These are phyloP conservation scores for Candida hungchunana DNA, from an alignment of 805 yeast genomes.

Conservation along the genomic window DNA sequence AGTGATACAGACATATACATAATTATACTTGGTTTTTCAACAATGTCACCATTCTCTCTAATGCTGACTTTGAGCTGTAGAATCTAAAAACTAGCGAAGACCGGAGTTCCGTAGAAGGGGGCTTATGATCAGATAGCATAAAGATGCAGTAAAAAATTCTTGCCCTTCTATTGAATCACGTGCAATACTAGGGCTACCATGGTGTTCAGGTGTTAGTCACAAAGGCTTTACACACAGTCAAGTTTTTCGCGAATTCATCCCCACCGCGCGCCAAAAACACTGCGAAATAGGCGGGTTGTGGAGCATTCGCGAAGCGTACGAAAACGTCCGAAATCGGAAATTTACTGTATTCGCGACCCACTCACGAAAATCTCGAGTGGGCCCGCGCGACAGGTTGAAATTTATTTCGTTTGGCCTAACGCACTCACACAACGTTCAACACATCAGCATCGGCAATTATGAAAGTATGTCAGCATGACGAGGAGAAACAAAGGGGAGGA, in stretches of 20 bases:
- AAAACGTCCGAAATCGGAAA: constrained; percentile 10
- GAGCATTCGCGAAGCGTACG: constrained; percentile 1
- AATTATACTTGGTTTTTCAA: too few relatives aligned
- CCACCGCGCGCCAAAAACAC: too few relatives aligned
- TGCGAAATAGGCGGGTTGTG: too few relatives aligned
- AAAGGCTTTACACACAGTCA: too few relatives aligned
- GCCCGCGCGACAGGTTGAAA: constrained; percentile 14
- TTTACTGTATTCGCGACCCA: constrained; percentile 17
- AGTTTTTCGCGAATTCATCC: too few relatives aligned
- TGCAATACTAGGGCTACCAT: not conserved
- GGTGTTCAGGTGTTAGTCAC: constrained; percentile 3
- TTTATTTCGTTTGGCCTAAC: constrained; percentile 18
- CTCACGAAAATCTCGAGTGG: constrained; percentile 18
- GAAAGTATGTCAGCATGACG: constrained; percentile 13
- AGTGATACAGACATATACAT: too few relatives aligned
- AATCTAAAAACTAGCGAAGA: too few relatives aligned
- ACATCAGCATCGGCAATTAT: constrained; percentile 16
- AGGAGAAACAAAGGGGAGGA: constrained; percentile 36
- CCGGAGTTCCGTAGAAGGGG: too few relatives aligned
- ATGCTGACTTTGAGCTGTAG: too few relatives aligned
- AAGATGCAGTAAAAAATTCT: too few relatives aligned
- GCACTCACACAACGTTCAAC: constrained; percentile 1
- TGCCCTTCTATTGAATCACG: not conserved
- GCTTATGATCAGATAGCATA: too few relatives aligned
- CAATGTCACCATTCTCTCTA: too few relatives aligned